Conservation (phyloP, 768 basidiomycete genomes). For the Gymnopilus junonius region DNA sequence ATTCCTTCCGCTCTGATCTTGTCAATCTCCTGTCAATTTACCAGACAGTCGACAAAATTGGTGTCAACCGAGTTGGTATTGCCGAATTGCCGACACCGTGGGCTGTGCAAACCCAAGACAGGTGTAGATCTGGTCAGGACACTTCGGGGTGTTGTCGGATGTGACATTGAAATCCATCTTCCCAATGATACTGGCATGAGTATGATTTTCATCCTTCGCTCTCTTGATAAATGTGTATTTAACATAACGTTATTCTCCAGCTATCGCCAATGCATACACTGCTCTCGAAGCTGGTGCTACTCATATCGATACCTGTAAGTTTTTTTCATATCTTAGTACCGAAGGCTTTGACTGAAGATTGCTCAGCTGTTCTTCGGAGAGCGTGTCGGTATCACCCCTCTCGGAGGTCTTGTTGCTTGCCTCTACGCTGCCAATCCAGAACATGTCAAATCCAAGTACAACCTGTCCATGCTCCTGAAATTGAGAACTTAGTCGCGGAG, state of each 20-base stretch:
- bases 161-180: constrained; percentile 97
- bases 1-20: constrained; percentile 99
- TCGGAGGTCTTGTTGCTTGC: constrained; percentile 96
- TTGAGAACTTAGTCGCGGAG: constrained; percentile 98
- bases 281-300: constrained; percentile 99
- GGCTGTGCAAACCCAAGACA: constrained; percentile 99
- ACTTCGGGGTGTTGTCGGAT: constrained; percentile 92
- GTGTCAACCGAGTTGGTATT: constrained; percentile 97
- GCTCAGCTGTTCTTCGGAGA: constrained; percentile 94
- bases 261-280: constrained; percentile 98
- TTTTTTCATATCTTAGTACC: not conserved
- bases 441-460: constrained; percentile 99
- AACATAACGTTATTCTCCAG: constrained; percentile 30
- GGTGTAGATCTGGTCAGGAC: constrained; percentile 98
- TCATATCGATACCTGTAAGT: constrained; percentile 94
- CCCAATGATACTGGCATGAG: constrained; percentile 99
- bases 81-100: constrained; percentile 99
- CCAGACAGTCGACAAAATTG: constrained; percentile 99
- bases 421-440: constrained; percentile 97
- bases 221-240: not conserved
- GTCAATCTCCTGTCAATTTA: constrained; percentile 99
- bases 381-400: constrained; percentile 97
- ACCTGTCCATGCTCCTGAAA: constrained; percentile 94
- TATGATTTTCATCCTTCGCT: constrained; percentile 38
- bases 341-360: not conserved